Conservation (phyloP, 2,329 filamentous ascomycete genomes). For the Knoxdaviesia proteae region DNA sequence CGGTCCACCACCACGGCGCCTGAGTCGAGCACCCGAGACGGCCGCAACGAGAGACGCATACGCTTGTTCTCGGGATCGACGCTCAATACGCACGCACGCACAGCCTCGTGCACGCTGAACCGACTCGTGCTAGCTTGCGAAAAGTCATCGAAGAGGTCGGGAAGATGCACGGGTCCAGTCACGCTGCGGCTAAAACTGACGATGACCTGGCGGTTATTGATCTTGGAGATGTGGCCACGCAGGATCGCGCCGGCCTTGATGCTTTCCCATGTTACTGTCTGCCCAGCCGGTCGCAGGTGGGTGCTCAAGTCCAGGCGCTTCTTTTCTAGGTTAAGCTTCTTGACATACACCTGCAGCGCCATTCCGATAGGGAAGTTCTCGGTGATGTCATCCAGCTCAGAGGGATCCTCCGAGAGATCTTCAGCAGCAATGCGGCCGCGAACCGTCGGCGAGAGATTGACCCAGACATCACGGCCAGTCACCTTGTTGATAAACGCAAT, state of each 20-base stretch:
- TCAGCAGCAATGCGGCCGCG: conserved; percentile 65
- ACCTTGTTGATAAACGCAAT: conserved; percentile 86
- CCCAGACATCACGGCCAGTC: conserved; percentile 62
- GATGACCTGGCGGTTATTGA: conserved; percentile 63
- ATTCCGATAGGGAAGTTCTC: conserved; percentile 79
- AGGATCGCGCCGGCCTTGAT: conserved; percentile 64
- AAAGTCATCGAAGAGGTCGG: conserved; percentile 76
- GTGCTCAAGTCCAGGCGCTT: conserved; percentile 62
- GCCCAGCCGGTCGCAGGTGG: conserved; percentile 7
- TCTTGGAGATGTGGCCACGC: conserved; percentile 65
- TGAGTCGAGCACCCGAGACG: conserved; percentile 77
- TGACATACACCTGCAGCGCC: conserved; percentile 62
- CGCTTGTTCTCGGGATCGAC: conserved; percentile 72
- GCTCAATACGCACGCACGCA: conserved; percentile 68
- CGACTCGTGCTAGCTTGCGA: conserved; percentile 54
- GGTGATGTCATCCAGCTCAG: conserved; percentile 52
- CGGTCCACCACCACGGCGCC: conserved; percentile 60
- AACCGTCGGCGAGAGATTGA: conserved; percentile 73
- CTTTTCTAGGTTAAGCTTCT: conserved; percentile 48
- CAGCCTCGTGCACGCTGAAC: conserved; percentile 65
- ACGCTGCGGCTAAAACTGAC: conserved; percentile 69
- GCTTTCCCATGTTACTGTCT: conserved; percentile 42
- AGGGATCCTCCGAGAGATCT: conserved; percentile 74
- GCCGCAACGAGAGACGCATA: conserved; percentile 59
- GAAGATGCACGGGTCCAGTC: conserved; percentile 59